Evolutionary conservation across 2,329 filamentous ascomycete species (phyloP).

Genomic region (Penicillium sp.): DNA sequence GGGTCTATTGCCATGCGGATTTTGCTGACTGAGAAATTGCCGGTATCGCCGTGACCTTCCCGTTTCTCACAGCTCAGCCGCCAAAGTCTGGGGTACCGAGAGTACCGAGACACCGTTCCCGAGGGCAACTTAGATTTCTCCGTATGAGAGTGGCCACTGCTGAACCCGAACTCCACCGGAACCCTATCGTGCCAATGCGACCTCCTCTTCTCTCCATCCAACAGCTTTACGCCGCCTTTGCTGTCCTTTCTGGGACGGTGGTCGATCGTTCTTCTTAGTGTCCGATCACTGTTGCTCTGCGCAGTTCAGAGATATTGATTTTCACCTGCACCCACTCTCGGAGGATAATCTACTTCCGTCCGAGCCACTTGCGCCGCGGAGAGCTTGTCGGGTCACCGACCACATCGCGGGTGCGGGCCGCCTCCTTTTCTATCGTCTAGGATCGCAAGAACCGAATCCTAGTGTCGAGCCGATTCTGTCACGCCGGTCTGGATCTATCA

Average conservation of each 20-base stretch:
- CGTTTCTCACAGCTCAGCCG: not conserved
- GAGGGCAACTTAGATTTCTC: constrained; percentile 22
- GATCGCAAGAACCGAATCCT: constrained; percentile 8
- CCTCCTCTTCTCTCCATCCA: constrained; percentile 9
- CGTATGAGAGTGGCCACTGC: constrained; percentile 6
- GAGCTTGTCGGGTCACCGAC: constrained; percentile 8
- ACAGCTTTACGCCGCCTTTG: constrained; percentile 2
- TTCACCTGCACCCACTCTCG: constrained; percentile 5
- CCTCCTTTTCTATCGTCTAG: constrained; percentile 11
- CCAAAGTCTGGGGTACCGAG: constrained; percentile 17
- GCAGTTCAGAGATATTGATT: not conserved
- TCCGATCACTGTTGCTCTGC: not conserved
- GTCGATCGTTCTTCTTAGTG: not conserved
- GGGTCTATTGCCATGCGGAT: constrained; percentile 5
- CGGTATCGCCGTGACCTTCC: constrained; percentile 12
- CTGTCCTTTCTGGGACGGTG: not conserved
- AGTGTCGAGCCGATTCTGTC: constrained; percentile 2
- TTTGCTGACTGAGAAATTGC: constrained; percentile 3
- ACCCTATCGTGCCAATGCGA: constrained; percentile 12
- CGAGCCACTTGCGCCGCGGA: constrained; percentile 17
- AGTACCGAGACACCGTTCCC: constrained; percentile 18
- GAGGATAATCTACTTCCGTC: constrained; percentile 16
- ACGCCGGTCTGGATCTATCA: constrained; percentile 22
- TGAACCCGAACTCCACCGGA: constrained; percentile 19
- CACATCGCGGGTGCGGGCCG: constrained; percentile 11